Evolutionary conservation across 768 basidiomycete species (phyloP), one percentile per base, ranked within the genome.

Genomic region (Hemileccinum impolitum): DNA sequence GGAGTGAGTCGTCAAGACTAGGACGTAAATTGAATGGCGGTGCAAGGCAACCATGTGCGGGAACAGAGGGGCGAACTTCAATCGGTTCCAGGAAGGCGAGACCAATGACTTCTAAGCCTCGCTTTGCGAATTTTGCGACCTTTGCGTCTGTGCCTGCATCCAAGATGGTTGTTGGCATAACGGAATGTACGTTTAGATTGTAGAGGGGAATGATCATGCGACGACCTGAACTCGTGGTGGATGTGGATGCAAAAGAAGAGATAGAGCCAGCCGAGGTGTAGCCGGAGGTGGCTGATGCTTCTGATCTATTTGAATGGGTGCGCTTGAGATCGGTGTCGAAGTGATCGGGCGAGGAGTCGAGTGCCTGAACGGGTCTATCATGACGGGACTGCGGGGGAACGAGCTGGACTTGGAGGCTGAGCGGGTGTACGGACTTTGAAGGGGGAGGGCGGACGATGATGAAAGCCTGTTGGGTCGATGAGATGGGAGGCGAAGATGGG

Each of bases 391-490:
- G 55, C 70, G 76, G 36, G 6, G 90, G 89, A 1, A 95, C 86
- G 36, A 96, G 84, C 66, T 96, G 94, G 11, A 96, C 84, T 59
- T 96, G 94, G 1, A 95, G 75, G 64, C 94, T 94, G 38, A 94
- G 74, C 1, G 92, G 87, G 55, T 94, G 90, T 53, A 87, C 88
- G n/a, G 80, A 75, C 58, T 84, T 82, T 6, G 88, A 81, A 1
- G 91, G 90, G 3, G 92, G 92, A 5, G 94, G 94, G 43, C 90
- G 82, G 47, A 95, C 94, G 61, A 95, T 83, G 49, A 94, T 89
- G 71, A 94, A 92, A 0, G 87, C 90, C 92, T 94, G 63, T 4
- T 21, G 42, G 45, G 12, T 17, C 14, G 28, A 30, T 30, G 19
- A 38, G 26, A 46, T 60, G 39, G 57, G 51, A 45, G 1, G 36